Evolutionary conservation across 2,329 filamentous ascomycete genomes (phyloP).

Genomic region (Pseudovirgaria hyperparasitica): DNA sequence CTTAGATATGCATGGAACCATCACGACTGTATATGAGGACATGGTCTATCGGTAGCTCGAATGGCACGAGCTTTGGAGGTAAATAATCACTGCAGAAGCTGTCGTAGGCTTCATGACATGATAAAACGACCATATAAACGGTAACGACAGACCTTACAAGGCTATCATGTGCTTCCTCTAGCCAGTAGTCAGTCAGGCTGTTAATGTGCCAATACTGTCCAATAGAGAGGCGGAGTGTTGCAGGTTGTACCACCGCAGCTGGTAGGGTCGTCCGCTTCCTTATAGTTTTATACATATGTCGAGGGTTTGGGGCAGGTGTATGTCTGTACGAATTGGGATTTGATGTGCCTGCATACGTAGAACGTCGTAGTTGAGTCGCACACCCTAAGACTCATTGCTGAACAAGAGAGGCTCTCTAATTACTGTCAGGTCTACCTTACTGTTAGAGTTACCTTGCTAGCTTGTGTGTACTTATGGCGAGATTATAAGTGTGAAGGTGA

Average conservation of each 20-base stretch:
- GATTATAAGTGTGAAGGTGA: conserved; percentile 2
- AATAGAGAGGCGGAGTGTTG: conserved; percentile 4
- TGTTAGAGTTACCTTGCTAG: conserved; percentile 5
- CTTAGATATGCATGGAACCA: too few relatives aligned
- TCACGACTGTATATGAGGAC: too few relatives aligned
- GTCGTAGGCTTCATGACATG: too few relatives aligned
- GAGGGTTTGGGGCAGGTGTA: conserved; percentile 1
- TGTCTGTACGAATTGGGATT: conserved; percentile 2
- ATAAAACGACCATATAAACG: too few relatives aligned
- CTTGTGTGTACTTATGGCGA: not conserved
- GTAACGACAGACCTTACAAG: too few relatives aligned
- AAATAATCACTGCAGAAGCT: too few relatives aligned
- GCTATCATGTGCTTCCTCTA: too few relatives aligned
- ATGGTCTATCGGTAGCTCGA: too few relatives aligned
- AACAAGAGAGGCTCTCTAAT: conserved; percentile 2
- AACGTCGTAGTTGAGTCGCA: conserved; percentile 4
- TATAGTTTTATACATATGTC: conserved; percentile 3
- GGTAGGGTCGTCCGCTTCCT: conserved; percentile 2
- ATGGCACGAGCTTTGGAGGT: too few relatives aligned
- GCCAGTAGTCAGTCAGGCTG: too few relatives aligned
- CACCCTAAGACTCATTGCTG: conserved; percentile 4
- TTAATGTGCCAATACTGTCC: too few relatives aligned
- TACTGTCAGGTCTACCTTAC: conserved; percentile 4
- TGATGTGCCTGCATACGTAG: conserved; percentile 3
- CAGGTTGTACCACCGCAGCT: conserved; percentile 3